Percentiles rank a stretch among this genome's conserved stretches.
phyloP scores from a whole-genome alignment of 257 asterid genomes.

The Handroanthus guayacan region DNA sequence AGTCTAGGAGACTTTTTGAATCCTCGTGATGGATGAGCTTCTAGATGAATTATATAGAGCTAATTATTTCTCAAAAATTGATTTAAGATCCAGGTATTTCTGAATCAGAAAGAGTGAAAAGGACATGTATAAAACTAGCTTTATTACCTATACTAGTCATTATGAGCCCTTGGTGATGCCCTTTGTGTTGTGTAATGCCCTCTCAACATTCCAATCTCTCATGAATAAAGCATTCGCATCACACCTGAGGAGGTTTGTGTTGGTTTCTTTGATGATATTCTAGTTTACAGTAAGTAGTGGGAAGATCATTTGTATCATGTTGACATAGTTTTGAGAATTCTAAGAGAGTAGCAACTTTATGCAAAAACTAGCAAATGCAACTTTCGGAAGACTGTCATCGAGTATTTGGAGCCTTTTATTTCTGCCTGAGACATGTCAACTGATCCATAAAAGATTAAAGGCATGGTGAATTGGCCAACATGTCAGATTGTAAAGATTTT shows the following conservation, averaged over 20 bases:
- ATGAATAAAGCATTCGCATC: not conserved
- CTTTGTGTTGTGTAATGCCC: not conserved
- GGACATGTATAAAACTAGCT: not conserved
- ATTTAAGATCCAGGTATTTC: too few relatives aligned
- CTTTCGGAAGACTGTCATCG: too few relatives aligned
- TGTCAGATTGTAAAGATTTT: not conserved
- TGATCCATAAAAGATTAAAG: not conserved
- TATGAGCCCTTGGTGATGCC: not conserved
- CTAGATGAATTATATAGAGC: not conserved
- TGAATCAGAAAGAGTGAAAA: not conserved
- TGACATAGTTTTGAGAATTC: not conserved
- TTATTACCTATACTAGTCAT: not conserved
- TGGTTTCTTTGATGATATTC: not conserved
- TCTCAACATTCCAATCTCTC: not conserved
- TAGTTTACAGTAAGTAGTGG: too few relatives aligned
- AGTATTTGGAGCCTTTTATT: not conserved
- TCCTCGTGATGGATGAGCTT: not conserved
- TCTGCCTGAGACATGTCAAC: not conserved
- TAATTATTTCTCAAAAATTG: not conserved
- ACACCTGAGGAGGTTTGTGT: too few relatives aligned
- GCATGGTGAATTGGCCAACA: not conserved
- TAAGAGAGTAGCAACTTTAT: too few relatives aligned
- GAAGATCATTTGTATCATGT: not conserved
- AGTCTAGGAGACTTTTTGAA: not conserved
- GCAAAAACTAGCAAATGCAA: not conserved